phyloP scores from a whole-genome alignment of 352 stramenopile species.

The Globisporangium megalacanthum region DNA sequence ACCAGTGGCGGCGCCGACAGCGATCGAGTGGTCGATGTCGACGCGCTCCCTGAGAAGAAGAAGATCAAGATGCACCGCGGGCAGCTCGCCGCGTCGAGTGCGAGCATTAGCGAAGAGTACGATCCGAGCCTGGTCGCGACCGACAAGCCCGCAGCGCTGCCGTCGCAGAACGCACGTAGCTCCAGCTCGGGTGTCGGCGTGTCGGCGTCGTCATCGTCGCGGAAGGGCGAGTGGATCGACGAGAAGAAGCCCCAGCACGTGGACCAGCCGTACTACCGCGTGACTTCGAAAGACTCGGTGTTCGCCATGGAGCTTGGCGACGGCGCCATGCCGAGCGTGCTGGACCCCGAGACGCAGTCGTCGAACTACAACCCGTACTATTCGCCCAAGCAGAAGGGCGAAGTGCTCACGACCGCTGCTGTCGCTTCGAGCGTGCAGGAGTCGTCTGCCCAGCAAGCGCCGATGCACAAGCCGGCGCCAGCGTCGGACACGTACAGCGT shows the following conservation, averaged over 20 bases:
- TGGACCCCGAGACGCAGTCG: conserved; percentile 21
- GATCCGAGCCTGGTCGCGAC: conserved; percentile 9
- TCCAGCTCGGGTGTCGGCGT: conserved; percentile 36
- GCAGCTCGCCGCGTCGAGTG: conserved; percentile 33
- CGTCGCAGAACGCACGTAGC: conserved; percentile 5
- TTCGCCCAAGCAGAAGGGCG: conserved; percentile 45
- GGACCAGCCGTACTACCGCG: conserved; percentile 31
- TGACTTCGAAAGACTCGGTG: conserved; percentile 51
- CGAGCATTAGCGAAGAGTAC: conserved; percentile 29
- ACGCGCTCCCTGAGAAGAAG: conserved; percentile 78
- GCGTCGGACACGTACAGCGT: conserved; percentile 39
- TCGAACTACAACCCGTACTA: conserved; percentile 46
- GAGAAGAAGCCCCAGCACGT: conserved; percentile 27
- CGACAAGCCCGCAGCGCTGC: conserved; percentile 1
- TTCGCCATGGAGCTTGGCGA: conserved; percentile 36
- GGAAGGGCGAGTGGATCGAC: conserved; percentile 19
- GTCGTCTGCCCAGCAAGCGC: background rate
- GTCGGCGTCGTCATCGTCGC: conserved; percentile 28
- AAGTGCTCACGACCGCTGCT: background rate
- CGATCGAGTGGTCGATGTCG: conserved; percentile 37
- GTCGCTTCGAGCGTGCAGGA: too few species aligned
- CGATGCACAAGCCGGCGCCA: conserved; percentile 4
- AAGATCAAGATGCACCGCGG: conserved; percentile 50
- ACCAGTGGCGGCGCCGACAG: conserved; percentile 24
- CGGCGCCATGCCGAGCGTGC: conserved; percentile 13